Evolutionary conservation across 2,329 filamentous ascomycete genomes (phyloP).

Genomic region (Paraphaeosphaeria sporulosa): DNA sequence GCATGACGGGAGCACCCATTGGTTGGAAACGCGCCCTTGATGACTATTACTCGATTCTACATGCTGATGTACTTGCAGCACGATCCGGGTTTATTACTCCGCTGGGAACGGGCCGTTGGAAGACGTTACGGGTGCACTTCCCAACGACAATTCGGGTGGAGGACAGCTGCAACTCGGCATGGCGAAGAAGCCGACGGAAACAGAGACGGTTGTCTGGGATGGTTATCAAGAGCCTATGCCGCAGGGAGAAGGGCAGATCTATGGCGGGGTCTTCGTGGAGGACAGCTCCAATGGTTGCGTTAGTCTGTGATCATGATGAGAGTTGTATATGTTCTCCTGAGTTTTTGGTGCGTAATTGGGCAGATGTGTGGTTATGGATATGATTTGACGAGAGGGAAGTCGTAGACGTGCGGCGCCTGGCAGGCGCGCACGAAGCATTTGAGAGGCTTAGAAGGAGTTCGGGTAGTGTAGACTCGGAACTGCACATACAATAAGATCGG

Average conservation of each 20-base stretch:
- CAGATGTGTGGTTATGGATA: background rate
- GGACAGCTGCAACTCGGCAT: constrained; percentile 39
- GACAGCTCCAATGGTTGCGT: constrained; percentile 30
- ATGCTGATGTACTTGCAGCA: constrained; percentile 22
- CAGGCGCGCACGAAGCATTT: too few species aligned
- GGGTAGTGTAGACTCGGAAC: too few species aligned
- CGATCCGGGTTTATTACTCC: constrained; percentile 35
- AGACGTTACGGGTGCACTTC: constrained; percentile 22
- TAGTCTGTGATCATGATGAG: constrained; percentile 21
- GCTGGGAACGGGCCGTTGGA: constrained; percentile 20
- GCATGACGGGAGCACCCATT: too few species aligned
- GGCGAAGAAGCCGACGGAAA: constrained; percentile 40
- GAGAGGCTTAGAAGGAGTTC: too few species aligned
- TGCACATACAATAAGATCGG: background rate
- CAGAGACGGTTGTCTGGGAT: constrained; percentile 34
- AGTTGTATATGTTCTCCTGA: background rate
- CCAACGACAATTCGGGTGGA: constrained; percentile 34
- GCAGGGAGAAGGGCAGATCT: constrained; percentile 35
- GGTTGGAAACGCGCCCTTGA: too few species aligned
- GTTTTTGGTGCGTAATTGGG: background rate
- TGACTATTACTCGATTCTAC: background rate
- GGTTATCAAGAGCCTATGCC: constrained; percentile 35
- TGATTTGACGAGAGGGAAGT: too few species aligned
- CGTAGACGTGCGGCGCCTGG: too few species aligned
- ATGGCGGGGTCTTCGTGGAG: constrained; percentile 44